phyloP scores from a whole-genome alignment of 208 protist genomes.

The Tritrichomonas musculus region DNA sequence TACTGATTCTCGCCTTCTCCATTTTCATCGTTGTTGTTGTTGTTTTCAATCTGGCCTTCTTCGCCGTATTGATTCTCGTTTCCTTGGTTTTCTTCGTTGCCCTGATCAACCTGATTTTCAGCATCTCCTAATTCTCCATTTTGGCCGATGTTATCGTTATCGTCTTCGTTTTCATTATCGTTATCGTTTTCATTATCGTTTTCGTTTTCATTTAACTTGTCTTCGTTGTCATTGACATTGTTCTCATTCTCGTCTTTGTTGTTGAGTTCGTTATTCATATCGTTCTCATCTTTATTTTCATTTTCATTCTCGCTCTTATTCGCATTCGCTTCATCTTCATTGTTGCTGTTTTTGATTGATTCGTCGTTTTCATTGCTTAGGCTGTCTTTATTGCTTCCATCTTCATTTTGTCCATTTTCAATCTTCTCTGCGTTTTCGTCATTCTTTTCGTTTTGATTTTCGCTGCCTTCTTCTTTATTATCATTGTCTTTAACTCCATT shows the following conservation, averaged over 20 bases:
- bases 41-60: background rate
- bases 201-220: too few relatives aligned
- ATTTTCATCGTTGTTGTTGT: background rate
- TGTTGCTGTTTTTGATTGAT: too few relatives aligned
- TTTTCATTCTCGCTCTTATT: too few relatives aligned
- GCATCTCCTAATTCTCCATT: background rate
- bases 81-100: background rate
- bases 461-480: background rate
- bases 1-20: background rate
- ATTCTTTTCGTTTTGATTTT: background rate
- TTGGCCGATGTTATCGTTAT: too few relatives aligned
- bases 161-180: too few relatives aligned
- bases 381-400: too few relatives aligned
- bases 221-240: too few relatives aligned
- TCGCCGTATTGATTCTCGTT: background rate
- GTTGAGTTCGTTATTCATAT: too few relatives aligned
- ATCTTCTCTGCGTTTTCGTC: background rate
- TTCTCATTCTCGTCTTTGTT: too few relatives aligned
- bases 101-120: background rate
- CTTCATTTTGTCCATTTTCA: background rate
- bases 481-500: background rate
- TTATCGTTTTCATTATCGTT: background rate
- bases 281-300: too few relatives aligned
- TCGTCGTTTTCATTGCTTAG: too few relatives aligned
- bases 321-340: too few relatives aligned